Base-by-base conservation (phyloP, 1,284 basidiomycete species). In the Takashimella koratensis region DNA sequence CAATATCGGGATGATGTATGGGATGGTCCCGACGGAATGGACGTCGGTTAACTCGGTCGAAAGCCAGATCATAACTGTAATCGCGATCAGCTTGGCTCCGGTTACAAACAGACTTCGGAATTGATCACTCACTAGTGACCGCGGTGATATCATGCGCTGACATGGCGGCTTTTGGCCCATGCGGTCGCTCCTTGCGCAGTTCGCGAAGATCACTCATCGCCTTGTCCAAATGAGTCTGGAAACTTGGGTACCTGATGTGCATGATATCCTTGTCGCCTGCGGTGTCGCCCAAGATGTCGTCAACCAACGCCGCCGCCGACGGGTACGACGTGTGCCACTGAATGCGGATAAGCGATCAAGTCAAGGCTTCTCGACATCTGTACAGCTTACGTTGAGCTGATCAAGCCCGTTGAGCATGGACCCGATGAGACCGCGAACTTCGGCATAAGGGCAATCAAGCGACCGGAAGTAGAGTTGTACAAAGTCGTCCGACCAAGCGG, bases 131-230 rank as follows among this genome's bases (percentile, higher is more conserved):
- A 71, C 71, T 59, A n/a, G 74, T 75, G n/a, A 67, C 57, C 1
- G 88, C 86, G 52, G 90, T 84, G 77, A 88, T 91, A 76, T 96
- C 92, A 71, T 95, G 95, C 78, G 84, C 84, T 3, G 88, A 92
- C 66, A 84, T 40, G 82, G 90, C 70, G 85, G 88, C 88, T 63
- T 88, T 81, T 0, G 90, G 90, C 45, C 90, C 90, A 24, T 89
- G 84, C n/a, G 90, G 81, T 57, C 92, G 82, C 70, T 87, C 79
- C 64, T 82, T 79, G 70, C 84, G 85, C 84, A 84, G 87, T 55
- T 78, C 74, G 0, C 84, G 82, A 47, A 94, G 76, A 41, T 82
- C 77, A 20, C 68, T 72, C 43, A 85, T 73, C 52, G 88, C 82
- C 20, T 78, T 70, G 22, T 80, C 65, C 42, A 91, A 76, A 53